phyloP scores from a whole-genome alignment of 345 rosid genomes.

The Eucalyptus cloeziana region DNA sequence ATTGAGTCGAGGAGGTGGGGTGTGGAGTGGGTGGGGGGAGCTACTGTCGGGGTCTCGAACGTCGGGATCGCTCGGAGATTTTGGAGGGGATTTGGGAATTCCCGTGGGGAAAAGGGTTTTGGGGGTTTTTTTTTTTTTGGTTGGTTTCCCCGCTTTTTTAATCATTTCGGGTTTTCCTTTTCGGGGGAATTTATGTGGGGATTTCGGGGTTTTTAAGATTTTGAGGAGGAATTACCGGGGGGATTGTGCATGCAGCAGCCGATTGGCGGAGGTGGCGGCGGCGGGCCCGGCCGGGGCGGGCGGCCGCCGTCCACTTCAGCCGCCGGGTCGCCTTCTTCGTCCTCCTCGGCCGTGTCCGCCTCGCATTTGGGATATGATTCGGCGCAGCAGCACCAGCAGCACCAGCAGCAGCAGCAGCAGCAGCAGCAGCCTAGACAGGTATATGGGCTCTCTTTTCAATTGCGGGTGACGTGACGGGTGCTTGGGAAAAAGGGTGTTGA shows the following conservation, averaged over 20 bases:
- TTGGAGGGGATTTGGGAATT: constrained; percentile 38
- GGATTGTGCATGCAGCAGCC: constrained; percentile 58
- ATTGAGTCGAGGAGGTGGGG: background rate
- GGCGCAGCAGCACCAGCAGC: constrained; percentile 18
- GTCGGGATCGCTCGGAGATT: constrained; percentile 35
- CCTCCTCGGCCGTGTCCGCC: constrained; percentile 82
- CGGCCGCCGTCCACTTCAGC: constrained; percentile 85
- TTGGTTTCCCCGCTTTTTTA: background rate
- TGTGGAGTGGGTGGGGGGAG: background rate
- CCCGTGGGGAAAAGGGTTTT: background rate
- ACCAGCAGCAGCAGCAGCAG: background rate
- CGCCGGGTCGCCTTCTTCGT: constrained; percentile 93
- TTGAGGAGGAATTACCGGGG: background rate
- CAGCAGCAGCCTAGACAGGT: background rate
- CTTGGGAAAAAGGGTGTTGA: background rate
- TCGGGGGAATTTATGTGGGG: background rate
- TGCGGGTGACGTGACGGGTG: background rate
- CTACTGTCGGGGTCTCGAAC: constrained; percentile 21
- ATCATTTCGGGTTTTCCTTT: background rate
- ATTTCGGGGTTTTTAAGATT: background rate
- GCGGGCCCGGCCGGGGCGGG: constrained; percentile 80
- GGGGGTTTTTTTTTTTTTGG: background rate
- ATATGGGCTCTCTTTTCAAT: background rate
- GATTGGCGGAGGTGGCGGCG: constrained; percentile 69
- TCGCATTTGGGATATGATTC: constrained; percentile 56